phyloP scores from a whole-genome alignment of 1,284 basidiomycete genomes.

The Stygiomarasmius scandens region DNA sequence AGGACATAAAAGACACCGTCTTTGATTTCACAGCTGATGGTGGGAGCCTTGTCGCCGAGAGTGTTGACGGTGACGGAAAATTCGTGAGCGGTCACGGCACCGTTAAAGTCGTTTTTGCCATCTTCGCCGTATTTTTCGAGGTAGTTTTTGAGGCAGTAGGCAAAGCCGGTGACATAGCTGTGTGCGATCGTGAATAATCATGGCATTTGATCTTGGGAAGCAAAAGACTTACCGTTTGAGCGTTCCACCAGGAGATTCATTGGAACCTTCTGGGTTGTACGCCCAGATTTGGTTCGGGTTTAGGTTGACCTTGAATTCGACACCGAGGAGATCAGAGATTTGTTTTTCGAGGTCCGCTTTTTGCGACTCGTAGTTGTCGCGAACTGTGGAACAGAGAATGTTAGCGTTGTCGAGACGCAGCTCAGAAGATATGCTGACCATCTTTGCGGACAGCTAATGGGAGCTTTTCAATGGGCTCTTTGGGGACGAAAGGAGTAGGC shows the following conservation, averaged over 20 bases:
- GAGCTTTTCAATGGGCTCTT: background rate
- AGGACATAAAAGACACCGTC: constrained; percentile 6
- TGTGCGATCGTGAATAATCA: background rate
- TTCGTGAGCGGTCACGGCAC: background rate
- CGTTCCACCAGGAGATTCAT: background rate
- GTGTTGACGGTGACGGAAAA: constrained; percentile 11
- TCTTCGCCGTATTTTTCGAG: background rate
- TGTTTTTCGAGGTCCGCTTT: too few species aligned
- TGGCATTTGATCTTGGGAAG: background rate
- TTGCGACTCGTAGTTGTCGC: too few species aligned
- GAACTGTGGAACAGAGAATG: too few species aligned
- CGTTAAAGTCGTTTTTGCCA: background rate
- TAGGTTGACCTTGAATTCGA: background rate
- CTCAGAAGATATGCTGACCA: background rate
- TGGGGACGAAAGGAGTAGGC: background rate
- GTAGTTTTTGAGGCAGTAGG: background rate
- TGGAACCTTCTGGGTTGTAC: background rate
- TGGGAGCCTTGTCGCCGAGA: constrained; percentile 30
- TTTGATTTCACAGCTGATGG: constrained; percentile 1
- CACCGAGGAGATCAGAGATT: too few species aligned
- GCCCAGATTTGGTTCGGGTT: background rate
- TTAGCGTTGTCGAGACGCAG: too few species aligned
- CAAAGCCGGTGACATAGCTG: background rate
- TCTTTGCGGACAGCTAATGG: background rate
- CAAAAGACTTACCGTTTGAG: background rate